Evolutionary conservation across 2,329 filamentous ascomycete genomes (phyloP), one percentile per base, ranked within the genome.

Genomic region (Colletotrichum aenigma): DNA sequence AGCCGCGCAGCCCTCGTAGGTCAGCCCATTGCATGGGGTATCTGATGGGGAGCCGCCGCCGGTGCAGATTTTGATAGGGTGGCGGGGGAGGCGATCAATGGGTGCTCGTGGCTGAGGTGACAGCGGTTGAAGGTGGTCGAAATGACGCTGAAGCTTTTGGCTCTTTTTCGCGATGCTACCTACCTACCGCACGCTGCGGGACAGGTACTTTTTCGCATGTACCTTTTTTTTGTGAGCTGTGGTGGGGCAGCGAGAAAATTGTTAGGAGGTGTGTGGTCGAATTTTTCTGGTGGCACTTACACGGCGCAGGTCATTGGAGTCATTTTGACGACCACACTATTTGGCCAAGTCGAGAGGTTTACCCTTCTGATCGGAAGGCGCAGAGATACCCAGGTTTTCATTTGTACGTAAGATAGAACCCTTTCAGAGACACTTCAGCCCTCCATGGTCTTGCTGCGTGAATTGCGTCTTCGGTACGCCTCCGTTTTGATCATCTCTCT

Each of bases 11-110:
- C 66, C 66, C 70, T 77, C 74, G 70, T 28, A 70, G 66, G 34
- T 76, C 76, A 76, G 74, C 70, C 76, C 74, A 77, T 77, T 58
- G 76, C 76, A 77, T 77, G 74, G 36, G 30, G 70, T 66, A 52
- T 52, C 24, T 66, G 30, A 26, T 43, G 12, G 38, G 48, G 62
- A 60, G 24, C 48, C 32, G 18, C 56, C 71, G 70, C 48, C 60
- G 62, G 61, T 28, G 69, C 61, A 66, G 60, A 4, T 48, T 12
- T 28, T 16, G 43, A 70, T 43, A 15, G 30, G 21, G 4, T 16
- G 26, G 28, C 28, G 34, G 26, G 55, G 36, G 55, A 56, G 65
- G 30, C 48, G 48, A 16, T 26, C 15, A 43, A n/a, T 36, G 26
- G 38, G 36, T 26, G n/a, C 15, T 16, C 10, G 26, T 55, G 64